These are phyloP conservation scores for Venturiaceae sp. DNA, from an alignment of 2,329 filamentous ascomycete genomes.

Conservation along the genomic window DNA sequence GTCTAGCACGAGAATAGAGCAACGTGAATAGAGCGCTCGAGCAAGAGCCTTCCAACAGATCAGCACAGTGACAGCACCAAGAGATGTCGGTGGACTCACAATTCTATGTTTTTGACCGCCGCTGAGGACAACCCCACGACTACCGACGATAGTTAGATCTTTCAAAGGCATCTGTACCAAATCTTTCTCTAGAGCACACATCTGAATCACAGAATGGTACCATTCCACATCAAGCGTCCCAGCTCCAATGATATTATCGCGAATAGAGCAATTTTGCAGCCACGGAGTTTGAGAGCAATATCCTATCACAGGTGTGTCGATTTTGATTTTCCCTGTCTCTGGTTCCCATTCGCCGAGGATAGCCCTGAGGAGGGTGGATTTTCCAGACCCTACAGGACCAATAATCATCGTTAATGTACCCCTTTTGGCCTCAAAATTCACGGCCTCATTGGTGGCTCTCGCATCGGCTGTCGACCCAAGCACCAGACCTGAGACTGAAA, in stretches of 20 bases:
- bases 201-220: slow-evolving; percentile 1
- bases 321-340: neutral
- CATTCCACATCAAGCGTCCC: neutral
- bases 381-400: slow-evolving; percentile 14
- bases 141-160: slow-evolving; percentile 7
- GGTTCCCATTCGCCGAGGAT: slow-evolving; percentile 11
- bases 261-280: slow-evolving; percentile 7
- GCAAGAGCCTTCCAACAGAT: slow-evolving; percentile 2
- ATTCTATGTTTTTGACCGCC: slow-evolving; percentile 9
- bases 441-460: neutral
- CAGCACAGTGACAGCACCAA: neutral
- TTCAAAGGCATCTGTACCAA: slow-evolving; percentile 1
- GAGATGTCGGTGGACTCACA: neutral
- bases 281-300: slow-evolving; percentile 9
- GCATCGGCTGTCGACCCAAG: neutral
- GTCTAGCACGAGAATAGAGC: slow-evolving; percentile 6
- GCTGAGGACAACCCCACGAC: slow-evolving; percentile 5
- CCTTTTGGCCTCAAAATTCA: neutral
- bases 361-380: slow-evolving; percentile 12
- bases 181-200: slow-evolving; percentile 6
- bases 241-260: slow-evolving; percentile 8
- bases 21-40: slow-evolving; percentile 9
- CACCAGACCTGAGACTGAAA: neutral
- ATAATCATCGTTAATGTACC: slow-evolving; percentile 13
- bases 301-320: neutral